Base-by-base conservation (phyloP, 345 rosid species). In the Abelmoschus esculentus region DNA sequence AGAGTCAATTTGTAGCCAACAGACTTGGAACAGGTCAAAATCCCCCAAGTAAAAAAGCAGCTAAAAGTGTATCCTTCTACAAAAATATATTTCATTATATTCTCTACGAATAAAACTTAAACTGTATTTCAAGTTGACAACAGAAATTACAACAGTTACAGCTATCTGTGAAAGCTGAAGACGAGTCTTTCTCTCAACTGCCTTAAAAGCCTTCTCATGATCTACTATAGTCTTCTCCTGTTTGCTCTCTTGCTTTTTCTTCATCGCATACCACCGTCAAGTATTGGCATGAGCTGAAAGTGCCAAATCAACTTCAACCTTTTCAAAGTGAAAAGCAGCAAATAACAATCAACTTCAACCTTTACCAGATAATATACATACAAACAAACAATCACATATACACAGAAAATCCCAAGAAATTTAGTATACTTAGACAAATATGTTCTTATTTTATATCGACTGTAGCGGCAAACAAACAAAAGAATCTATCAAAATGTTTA, bases 261-360 rank as follows among this genome's bases (percentile, higher is more conserved):
- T 95, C 88, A 85, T 73, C 67, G 85, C 98, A 78, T 95, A 95
- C 97, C 98, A 95, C 71, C 90, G 82, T 71, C 92, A 83, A 75
- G 98, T 96, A 82, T 95, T 95, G 74, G 96, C 96, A 70, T 90
- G 98, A 1, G 98, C 99, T 61, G 98, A 91, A 76, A 91, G 89
- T 77, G 93, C 91, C 79, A 95, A 83, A 82, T 90, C 97, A 73
- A 91, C 98, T 82, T 95, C 99, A 60, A 95, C 98, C 99, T 95
- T 76, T 53, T 70, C 54, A 70, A 40, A 57, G 42, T 68, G 42
- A 38, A 22, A 66, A 31, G 44, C 4, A 12, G 54, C 55, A 11
- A 49, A 49, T 49, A n/a, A 14, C 38, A 65, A 46, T 11, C 32
- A 63, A n/a, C n/a, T n/a, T n/a, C n/a, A n/a, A n/a, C n/a, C n/a